Percentiles rank a stretch among this genome's conserved stretches.
Conservation (phyloP, 495 filamentous ascomycete species). For the Penicillium herquei region DNA sequence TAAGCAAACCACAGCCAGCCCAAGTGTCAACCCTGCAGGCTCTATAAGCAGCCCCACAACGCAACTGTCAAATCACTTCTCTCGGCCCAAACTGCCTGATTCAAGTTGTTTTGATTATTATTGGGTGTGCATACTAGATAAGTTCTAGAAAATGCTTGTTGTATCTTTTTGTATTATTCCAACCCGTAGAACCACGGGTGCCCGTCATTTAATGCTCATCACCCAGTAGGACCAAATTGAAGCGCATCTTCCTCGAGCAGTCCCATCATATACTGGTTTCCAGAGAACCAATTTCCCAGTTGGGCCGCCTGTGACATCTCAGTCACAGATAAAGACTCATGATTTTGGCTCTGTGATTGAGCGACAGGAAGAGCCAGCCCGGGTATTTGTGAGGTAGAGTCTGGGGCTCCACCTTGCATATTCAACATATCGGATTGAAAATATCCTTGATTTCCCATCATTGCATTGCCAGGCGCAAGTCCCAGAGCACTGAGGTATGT, state of each 20-base stretch:
- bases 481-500: constrained; percentile 63
- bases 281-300: constrained; percentile 67
- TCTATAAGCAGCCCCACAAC: no score
- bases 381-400: constrained; percentile 15
- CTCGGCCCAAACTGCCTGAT: no score
- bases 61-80: no score
- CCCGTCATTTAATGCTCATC: background rate
- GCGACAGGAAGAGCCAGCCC: constrained; percentile 7
- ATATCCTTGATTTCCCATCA: constrained; percentile 6
- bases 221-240: constrained; percentile 41
- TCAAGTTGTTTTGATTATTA: no score
- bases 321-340: constrained; percentile 9
- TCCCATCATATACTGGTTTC: constrained; percentile 63
- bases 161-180: no score
- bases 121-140: no score
- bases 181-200: background rate
- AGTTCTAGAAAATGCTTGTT: no score
- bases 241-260: constrained; percentile 61
- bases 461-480: constrained; percentile 46
- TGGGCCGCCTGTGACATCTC: constrained; percentile 41
- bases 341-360: constrained; percentile 13
- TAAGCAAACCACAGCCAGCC: no score
- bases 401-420: constrained; percentile 4
- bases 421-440: constrained; percentile 11
- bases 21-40: no score